Percentiles rank a stretch among this genome's conserved stretches.
Evolutionary conservation across 2,329 filamentous ascomycete genomes (phyloP).

Genomic region (Graphilbum fragrans): DNA sequence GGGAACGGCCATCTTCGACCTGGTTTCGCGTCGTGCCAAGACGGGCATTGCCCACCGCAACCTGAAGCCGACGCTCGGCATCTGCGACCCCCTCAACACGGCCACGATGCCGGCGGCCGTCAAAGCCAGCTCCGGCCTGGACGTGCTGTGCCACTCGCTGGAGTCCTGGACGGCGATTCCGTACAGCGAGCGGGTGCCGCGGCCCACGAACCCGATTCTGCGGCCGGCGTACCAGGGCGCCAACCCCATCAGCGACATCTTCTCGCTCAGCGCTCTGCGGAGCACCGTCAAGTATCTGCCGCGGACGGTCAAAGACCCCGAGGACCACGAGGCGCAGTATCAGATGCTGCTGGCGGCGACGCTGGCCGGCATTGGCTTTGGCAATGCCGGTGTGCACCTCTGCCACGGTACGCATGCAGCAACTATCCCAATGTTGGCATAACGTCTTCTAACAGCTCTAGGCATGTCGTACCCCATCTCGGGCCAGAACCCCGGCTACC

Average conservation of each 20-base stretch:
- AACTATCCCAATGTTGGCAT: too few relatives aligned
- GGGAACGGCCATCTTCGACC: conserved; percentile 94
- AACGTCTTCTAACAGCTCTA: conserved; percentile 14
- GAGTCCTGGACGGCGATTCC: conserved; percentile 98
- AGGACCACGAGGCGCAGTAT: conserved; percentile 83
- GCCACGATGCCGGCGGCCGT: conserved; percentile 92
- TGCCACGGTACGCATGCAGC: conserved; percentile 44
- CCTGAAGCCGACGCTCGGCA: conserved; percentile 87
- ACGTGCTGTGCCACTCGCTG: conserved; percentile 88
- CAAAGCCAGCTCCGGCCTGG: conserved; percentile 80
- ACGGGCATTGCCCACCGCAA: conserved; percentile 93
- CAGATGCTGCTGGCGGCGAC: conserved; percentile 95
- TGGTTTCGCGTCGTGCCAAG: conserved; percentile 81
- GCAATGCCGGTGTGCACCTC: conserved; percentile 89
- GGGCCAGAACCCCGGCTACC: conserved; percentile 85
- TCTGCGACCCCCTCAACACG: conserved; percentile 79
- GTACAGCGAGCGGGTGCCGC: conserved; percentile 71
- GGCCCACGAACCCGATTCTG: conserved; percentile 80
- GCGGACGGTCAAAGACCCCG: conserved; percentile 72
- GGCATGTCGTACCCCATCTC: conserved; percentile 98
- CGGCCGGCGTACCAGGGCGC: conserved; percentile 93
- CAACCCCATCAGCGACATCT: conserved; percentile 96
- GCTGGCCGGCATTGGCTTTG: conserved; percentile 87
- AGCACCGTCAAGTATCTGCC: conserved; percentile 88
- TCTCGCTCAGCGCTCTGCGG: conserved; percentile 74